Evolutionary conservation across 768 basidiomycete species (phyloP).

Genomic region (Mycena albidolilacea): DNA sequence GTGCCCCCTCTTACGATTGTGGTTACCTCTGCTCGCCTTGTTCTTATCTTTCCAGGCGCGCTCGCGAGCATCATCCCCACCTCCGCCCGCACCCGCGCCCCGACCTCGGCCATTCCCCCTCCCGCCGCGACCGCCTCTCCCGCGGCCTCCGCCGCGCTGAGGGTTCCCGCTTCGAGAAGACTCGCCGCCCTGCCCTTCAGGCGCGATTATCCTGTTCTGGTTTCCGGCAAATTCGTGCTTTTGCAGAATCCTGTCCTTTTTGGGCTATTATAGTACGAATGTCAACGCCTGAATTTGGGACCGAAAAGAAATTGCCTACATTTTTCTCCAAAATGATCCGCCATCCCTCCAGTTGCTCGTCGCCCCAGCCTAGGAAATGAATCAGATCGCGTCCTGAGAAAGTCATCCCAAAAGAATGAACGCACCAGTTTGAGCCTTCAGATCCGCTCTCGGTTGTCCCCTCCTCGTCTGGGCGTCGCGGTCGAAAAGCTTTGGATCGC

Average conservation of each 20-base stretch:
- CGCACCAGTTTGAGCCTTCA: conserved; percentile 79
- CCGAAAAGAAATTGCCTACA: conserved; percentile 61
- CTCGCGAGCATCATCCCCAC: conserved; percentile 63
- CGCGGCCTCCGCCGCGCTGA: conserved; percentile 51
- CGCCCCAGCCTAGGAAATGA: conserved; percentile 69
- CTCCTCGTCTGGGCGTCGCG: conserved; percentile 81
- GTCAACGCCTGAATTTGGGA: conserved; percentile 5
- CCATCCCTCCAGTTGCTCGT: conserved; percentile 96
- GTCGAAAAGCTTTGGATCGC: conserved; percentile 82
- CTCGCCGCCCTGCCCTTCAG: conserved; percentile 33
- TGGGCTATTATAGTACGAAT: conserved; percentile 60
- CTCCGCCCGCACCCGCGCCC: conserved; percentile 53
- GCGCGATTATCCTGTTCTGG: conserved; percentile 43
- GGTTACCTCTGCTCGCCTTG: conserved; percentile 81
- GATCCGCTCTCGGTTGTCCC: conserved; percentile 74
- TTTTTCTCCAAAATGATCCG: conserved; percentile 90
- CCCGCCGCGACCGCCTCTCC: conserved; percentile 58
- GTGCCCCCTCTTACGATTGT: conserved; percentile 85
- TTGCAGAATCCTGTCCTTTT: conserved; percentile 79
- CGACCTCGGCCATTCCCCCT: conserved; percentile 56
- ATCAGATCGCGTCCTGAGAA: not conserved
- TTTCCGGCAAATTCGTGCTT: conserved; percentile 88
- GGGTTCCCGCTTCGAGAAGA: conserved; percentile 15
- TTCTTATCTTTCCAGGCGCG: conserved; percentile 84
- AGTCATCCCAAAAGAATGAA: conserved; percentile 1